These are phyloP conservation scores for Chrysanthemum lavandulifolium DNA, from an alignment of 129 eudicot species.

Conservation along the genomic window DNA sequence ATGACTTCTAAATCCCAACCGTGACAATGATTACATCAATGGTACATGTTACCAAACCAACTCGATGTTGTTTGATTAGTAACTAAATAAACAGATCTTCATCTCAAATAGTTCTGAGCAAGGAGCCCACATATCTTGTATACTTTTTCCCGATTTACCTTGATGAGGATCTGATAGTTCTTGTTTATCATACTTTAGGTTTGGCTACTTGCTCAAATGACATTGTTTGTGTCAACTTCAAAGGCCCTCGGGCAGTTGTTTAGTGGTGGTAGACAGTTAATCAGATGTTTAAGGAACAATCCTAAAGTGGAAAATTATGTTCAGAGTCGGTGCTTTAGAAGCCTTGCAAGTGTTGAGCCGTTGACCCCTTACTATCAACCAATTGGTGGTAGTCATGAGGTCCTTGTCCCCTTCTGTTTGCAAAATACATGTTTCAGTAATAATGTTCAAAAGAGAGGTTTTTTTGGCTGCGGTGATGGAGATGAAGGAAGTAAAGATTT, in stretches of 20 bases:
- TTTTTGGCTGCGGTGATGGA: constrained; percentile 84
- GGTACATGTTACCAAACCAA: no score
- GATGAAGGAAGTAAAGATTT: constrained; percentile 58
- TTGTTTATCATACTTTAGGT: constrained; percentile 8
- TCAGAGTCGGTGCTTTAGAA: constrained; percentile 46
- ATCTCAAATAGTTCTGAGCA: no score
- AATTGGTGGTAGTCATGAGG: constrained; percentile 13
- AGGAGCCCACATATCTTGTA: neutral
- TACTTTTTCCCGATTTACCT: neutral
- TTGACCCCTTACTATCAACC: constrained; percentile 10
- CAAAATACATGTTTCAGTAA: constrained; percentile 12
- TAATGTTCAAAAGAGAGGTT: constrained; percentile 57
- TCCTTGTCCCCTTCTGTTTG: constrained; percentile 2
- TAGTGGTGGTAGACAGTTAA: constrained; percentile 34
- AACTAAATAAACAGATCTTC: no score
- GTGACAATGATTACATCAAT: no score
- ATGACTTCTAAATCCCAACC: no score
- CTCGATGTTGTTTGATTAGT: no score
- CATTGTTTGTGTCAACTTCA: constrained; percentile 49
- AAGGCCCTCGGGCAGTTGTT: constrained; percentile 40
- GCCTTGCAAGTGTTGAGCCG: constrained; percentile 36
- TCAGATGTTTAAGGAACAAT: constrained; percentile 13
- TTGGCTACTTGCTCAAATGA: constrained; percentile 38
- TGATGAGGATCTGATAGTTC: neutral
- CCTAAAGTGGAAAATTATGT: constrained; percentile 21